A percentile compares a stretch with the other conserved stretches of the same genome.
These are phyloP conservation scores for Nevesoporus exiguus DNA, from an alignment of 768 basidiomycete species.

Conservation along the genomic window DNA sequence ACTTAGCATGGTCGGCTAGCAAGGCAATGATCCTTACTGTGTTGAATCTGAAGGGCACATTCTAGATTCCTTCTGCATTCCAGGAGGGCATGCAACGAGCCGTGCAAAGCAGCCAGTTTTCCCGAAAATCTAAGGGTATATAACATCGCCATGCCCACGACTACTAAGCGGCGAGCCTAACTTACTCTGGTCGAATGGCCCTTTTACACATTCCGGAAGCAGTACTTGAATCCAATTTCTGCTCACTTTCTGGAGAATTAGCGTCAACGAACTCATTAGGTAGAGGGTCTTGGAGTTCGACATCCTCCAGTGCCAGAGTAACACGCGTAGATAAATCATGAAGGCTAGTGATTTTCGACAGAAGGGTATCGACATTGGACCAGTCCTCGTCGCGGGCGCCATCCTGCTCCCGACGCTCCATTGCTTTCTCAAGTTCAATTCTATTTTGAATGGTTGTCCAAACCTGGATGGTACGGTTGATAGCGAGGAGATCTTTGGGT, in stretches of 20 bases:
- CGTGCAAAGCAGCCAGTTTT: conserved; percentile 49
- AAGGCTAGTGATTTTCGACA: conserved; percentile 52
- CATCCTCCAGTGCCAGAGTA: conserved; percentile 40
- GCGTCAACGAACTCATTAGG: conserved; percentile 25
- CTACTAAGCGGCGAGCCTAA: neutral
- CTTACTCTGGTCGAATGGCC: conserved; percentile 66
- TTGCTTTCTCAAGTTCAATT: conserved; percentile 52
- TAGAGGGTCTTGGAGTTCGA: conserved; percentile 19
- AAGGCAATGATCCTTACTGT: conserved; percentile 39
- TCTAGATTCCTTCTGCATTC: conserved; percentile 52
- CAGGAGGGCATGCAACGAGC: conserved; percentile 41
- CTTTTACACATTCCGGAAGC: conserved; percentile 40
- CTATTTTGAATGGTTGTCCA: conserved; percentile 55
- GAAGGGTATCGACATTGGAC: conserved; percentile 51
- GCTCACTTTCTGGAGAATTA: conserved; percentile 13
- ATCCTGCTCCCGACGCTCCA: conserved; percentile 40
- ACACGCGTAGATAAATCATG: conserved; percentile 55
- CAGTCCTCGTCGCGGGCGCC: conserved; percentile 41
- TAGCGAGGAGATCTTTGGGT: conserved; percentile 57
- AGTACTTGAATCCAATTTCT: conserved; percentile 18
- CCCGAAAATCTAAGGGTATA: conserved; percentile 50
- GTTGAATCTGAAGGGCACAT: conserved; percentile 46
- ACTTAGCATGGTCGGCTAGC: conserved; percentile 5
- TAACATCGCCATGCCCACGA: neutral
- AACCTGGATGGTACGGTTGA: conserved; percentile 57